Percentiles rank a stretch among this genome's conserved stretches.
phyloP scores from a whole-genome alignment of 306 rosid species.

The Cucurbita maxima region DNA sequence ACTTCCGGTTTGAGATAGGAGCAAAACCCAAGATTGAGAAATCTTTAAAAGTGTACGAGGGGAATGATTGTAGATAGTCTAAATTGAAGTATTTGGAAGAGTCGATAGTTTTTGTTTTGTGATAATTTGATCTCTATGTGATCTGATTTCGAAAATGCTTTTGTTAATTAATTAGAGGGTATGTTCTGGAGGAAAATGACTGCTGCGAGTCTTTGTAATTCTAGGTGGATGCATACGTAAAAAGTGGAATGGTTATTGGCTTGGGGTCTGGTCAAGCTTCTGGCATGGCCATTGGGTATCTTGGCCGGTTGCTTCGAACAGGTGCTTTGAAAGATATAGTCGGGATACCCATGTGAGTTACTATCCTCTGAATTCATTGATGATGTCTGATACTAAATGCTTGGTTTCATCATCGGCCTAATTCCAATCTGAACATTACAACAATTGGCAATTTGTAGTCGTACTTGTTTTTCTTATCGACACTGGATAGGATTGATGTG shows the following conservation, averaged over 20 bases:
- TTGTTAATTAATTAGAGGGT: background rate
- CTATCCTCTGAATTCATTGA: background rate
- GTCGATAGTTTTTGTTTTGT: background rate
- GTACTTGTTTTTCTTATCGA: background rate
- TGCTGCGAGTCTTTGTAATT: conserved; percentile 15
- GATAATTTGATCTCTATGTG: background rate
- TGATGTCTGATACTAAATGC: background rate
- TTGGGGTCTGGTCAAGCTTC: conserved; percentile 78
- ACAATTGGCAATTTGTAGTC: background rate
- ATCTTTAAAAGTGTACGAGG: background rate
- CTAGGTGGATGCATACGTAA: conserved; percentile 61
- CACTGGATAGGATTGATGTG: background rate
- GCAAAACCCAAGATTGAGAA: background rate
- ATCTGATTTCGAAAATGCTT: background rate
- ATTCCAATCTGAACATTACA: background rate
- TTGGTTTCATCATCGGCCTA: background rate
- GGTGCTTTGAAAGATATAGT: conserved; percentile 61
- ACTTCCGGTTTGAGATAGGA: background rate
- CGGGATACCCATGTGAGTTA: conserved; percentile 75
- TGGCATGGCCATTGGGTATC: conserved; percentile 68
- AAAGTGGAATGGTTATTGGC: conserved; percentile 75
- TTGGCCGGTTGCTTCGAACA: conserved; percentile 63
- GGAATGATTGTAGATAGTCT: background rate
- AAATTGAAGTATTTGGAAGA: background rate
- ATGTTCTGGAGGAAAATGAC: background rate